These are phyloP conservation scores for Draba incana DNA, from an alignment of 345 rosid genomes.

Conservation along the genomic window DNA sequence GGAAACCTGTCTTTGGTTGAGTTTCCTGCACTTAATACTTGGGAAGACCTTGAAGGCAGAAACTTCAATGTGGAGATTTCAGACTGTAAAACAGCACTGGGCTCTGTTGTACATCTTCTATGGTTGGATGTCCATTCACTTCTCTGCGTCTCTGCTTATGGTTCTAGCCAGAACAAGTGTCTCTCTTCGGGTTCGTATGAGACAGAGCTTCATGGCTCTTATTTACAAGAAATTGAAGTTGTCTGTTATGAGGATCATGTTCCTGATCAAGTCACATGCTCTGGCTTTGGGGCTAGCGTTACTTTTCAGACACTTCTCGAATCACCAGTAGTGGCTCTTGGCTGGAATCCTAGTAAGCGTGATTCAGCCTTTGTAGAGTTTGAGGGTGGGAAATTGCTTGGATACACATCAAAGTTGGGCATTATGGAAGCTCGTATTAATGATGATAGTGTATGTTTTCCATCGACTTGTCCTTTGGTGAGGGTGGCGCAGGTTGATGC, in stretches of 20 bases:
- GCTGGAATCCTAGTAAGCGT: slow-evolving; percentile 62
- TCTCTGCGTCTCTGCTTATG: slow-evolving; percentile 72
- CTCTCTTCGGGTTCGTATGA: slow-evolving; percentile 40
- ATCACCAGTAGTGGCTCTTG: slow-evolving; percentile 56
- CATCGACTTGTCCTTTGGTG: slow-evolving; percentile 79
- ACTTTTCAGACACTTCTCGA: slow-evolving; percentile 53
- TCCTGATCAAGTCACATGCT: slow-evolving; percentile 60
- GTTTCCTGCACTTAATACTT: slow-evolving; percentile 65
- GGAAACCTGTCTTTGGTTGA: slow-evolving; percentile 74
- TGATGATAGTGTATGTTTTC: slow-evolving; percentile 48
- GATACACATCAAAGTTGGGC: slow-evolving; percentile 58
- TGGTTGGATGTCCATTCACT: slow-evolving; percentile 78
- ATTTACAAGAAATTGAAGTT: slow-evolving; percentile 74
- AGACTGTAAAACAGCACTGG: slow-evolving; percentile 52
- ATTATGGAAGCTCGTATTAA: slow-evolving; percentile 47
- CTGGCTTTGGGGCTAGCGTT: slow-evolving; percentile 78
- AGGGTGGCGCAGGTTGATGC: slow-evolving; percentile 54
- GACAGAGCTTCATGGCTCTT: slow-evolving; percentile 57
- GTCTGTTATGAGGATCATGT: slow-evolving; percentile 67
- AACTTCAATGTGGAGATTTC: slow-evolving; percentile 65
- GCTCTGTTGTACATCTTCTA: slow-evolving; percentile 67
- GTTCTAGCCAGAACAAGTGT: slow-evolving; percentile 50
- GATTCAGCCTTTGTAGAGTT: slow-evolving; percentile 79
- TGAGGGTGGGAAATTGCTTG: slow-evolving; percentile 70
- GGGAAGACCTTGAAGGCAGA: slow-evolving; percentile 87